These are phyloP conservation scores for Psilocybe tampanensis DNA, from an alignment of 768 basidiomycete species.

Conservation along the genomic window DNA sequence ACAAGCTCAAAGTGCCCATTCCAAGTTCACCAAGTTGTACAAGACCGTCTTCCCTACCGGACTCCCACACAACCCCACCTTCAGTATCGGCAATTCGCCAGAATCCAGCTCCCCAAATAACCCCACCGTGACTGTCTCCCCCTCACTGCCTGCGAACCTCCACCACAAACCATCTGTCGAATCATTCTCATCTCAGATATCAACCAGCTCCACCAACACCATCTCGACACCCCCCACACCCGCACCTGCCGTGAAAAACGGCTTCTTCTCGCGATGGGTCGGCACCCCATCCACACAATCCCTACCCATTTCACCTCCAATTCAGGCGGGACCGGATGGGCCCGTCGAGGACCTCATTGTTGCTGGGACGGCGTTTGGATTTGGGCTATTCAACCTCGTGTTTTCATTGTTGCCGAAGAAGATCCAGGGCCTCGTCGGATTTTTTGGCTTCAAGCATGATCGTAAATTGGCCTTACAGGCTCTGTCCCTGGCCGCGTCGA, in stretches of 20 bases:
- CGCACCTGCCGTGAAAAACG: constrained; percentile 15
- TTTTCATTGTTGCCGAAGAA: constrained; percentile 76
- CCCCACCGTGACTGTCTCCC: background rate
- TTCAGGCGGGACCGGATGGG: constrained; percentile 41
- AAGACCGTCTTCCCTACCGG: constrained; percentile 69
- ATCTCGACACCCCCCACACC: constrained; percentile 6
- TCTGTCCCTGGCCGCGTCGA: constrained; percentile 65
- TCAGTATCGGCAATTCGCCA: too few species aligned
- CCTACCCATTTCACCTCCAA: constrained; percentile 18
- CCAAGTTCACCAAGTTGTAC: constrained; percentile 76
- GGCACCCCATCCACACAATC: constrained; percentile 23
- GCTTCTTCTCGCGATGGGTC: constrained; percentile 43
- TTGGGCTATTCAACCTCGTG: constrained; percentile 78
- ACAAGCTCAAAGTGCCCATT: constrained; percentile 54
- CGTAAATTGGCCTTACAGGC: constrained; percentile 68
- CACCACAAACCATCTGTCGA: constrained; percentile 21
- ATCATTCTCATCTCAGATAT: constrained; percentile 24
- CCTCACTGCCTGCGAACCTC: constrained; percentile 15
- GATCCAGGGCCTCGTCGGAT: constrained; percentile 71
- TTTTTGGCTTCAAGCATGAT: constrained; percentile 78
- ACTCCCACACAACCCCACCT: constrained; percentile 36
- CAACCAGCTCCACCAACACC: constrained; percentile 18
- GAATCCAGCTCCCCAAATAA: constrained; percentile 19
- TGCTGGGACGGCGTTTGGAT: constrained; percentile 77
- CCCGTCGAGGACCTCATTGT: constrained; percentile 73